phyloP scores from a whole-genome alignment of 2,329 filamentous ascomycete genomes.

The Microsporum audouinii region DNA sequence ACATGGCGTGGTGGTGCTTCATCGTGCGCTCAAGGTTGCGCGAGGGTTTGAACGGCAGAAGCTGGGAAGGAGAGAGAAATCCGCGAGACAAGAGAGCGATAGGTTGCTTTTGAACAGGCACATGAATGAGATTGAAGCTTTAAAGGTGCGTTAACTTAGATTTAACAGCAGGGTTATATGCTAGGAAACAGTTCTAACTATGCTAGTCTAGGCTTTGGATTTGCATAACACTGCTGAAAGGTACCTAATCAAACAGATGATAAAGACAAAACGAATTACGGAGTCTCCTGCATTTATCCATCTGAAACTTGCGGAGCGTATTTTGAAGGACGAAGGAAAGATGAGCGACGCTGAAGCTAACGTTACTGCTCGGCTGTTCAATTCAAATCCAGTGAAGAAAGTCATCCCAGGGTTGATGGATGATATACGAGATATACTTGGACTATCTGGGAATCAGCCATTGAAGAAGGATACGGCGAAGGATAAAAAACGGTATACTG shows the following conservation, averaged over 20 bases:
- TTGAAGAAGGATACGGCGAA: slow-evolving; percentile 7
- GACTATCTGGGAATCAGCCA: slow-evolving; percentile 6
- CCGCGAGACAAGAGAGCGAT: slow-evolving; percentile 38
- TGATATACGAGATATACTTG: slow-evolving; percentile 30
- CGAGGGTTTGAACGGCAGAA: slow-evolving; percentile 55
- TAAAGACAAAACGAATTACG: slow-evolving; percentile 47
- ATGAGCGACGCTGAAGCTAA: slow-evolving; percentile 42
- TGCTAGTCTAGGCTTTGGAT: slow-evolving; percentile 37
- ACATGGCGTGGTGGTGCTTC: slow-evolving; percentile 40
- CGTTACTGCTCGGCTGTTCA: slow-evolving; percentile 49
- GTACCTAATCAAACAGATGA: slow-evolving; percentile 46
- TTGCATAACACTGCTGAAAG: slow-evolving; percentile 39
- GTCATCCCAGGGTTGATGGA: slow-evolving; percentile 39
- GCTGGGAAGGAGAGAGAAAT: slow-evolving; percentile 48
- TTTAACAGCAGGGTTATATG: background rate
- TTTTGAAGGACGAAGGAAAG: slow-evolving; percentile 24
- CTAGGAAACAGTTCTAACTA: background rate
- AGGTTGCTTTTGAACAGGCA: slow-evolving; percentile 33
- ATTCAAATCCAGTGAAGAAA: slow-evolving; percentile 47
- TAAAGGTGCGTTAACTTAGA: slow-evolving; percentile 38
- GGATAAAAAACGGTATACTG: background rate
- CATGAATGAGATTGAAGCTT: slow-evolving; percentile 43
- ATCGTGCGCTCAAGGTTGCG: slow-evolving; percentile 45
- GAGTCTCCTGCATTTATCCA: slow-evolving; percentile 39
- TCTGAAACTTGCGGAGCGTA: slow-evolving; percentile 22